Base-by-base conservation (phyloP, 306 rosid genomes). In the Cicer pinnatifidum region DNA sequence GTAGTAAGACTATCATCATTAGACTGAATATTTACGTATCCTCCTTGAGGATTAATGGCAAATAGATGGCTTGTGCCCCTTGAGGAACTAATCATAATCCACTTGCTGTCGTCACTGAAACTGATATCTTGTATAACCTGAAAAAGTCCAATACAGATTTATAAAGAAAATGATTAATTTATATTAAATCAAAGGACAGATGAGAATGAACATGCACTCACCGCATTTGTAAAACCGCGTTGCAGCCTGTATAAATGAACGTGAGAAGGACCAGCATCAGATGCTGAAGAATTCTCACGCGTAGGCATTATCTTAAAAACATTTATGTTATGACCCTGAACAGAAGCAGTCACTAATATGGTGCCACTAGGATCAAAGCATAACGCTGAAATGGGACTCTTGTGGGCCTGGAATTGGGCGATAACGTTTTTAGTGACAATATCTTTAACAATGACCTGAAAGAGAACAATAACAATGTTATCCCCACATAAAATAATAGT, bases 31-130 rank as follows among this genome's bases (percentile, higher is more conserved):
- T 89, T 83, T 53, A 82, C 86, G 10, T 86, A 64, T 82, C 96
- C 99, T 64, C 97, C 97, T 70, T 77, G 77, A 81, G 97, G 97
- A 86, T 90, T 95, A 81, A 95, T 87, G 37, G 99, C 90, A 87
- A 91, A 95, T 50, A 95, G 77, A 84, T 95, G 99, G 85, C 87
- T 85, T 19, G 99, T 95, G 58, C 99, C 99, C 85, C 97, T 86
- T 46, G 97, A 95, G 68, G 99, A 95, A 82, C 97, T 91, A 75
- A 95, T 89, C 96, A 95, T 86, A 81, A 95, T 90, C 99, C 99
- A 95, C 85, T 85, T 91, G 88, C 99, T 95, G 86, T 91, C 99
- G 15, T 81, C 78, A 68, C 99, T 91, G 75, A 95, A 95, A 85
- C 96, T 95, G 40, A 95, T 90, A 80, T 95, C 97, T 81, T 90